These are phyloP conservation scores for Nicotiana attenuata DNA, from an alignment of 257 asterid genomes.

Conservation along the genomic window DNA sequence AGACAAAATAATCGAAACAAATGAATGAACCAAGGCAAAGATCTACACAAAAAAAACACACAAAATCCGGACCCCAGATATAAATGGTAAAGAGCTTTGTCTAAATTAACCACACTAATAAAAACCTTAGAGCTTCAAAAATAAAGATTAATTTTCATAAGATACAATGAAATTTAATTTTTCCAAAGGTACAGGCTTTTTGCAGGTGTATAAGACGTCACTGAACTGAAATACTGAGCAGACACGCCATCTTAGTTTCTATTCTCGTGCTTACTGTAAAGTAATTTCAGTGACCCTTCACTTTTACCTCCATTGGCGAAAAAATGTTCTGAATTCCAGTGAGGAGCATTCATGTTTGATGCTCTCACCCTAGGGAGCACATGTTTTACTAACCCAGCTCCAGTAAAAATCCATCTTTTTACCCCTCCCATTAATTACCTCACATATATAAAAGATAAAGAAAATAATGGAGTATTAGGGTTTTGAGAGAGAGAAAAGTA, in stretches of 20 bases:
- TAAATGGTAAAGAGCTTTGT: neutral
- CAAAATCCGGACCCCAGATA: neutral
- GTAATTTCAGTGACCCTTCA: constrained; percentile 13
- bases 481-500: neutral
- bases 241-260: constrained; percentile 28
- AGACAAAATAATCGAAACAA: no score
- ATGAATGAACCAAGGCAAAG: no score
- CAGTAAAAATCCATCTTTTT: neutral
- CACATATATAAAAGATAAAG: neutral
- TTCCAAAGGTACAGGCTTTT: constrained; percentile 16
- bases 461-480: neutral
- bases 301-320: constrained; percentile 18
- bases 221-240: constrained; percentile 22
- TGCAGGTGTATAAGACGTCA: constrained; percentile 25
- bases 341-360: constrained; percentile 13
- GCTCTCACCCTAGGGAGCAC: constrained; percentile 19
- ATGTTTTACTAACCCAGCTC: constrained; percentile 1
- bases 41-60: neutral
- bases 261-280: constrained; percentile 29
- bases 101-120: neutral
- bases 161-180: neutral
- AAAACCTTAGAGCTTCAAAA: neutral
- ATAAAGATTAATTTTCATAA: neutral
- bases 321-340: constrained; percentile 1
- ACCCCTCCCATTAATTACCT: neutral